These are phyloP conservation scores for Solioccasus polychromus DNA, from an alignment of 768 basidiomycete species.

Conservation along the genomic window DNA sequence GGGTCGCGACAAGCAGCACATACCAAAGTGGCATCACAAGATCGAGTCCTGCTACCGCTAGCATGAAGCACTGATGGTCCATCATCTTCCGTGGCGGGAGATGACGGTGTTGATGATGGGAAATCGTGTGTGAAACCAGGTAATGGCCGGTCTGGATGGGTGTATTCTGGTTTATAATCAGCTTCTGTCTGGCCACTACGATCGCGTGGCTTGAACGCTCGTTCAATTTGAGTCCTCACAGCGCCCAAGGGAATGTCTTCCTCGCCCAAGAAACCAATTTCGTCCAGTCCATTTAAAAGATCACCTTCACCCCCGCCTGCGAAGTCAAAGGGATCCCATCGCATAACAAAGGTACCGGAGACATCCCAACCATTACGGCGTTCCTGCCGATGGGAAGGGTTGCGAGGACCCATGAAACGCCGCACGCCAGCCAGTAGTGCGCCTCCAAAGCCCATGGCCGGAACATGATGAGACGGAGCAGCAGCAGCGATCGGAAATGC, in stretches of 20 bases:
- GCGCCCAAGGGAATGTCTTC: conserved; percentile 4
- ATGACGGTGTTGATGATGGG: conserved; percentile 34
- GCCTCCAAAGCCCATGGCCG: conserved; percentile 64
- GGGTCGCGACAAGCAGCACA: conserved; percentile 69
- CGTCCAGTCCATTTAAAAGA: conserved; percentile 17
- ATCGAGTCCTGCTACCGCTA: conserved; percentile 26
- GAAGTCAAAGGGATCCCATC: conserved; percentile 29
- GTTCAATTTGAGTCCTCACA: conserved; percentile 21
- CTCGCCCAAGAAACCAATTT: conserved; percentile 16
- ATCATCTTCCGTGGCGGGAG: conserved; percentile 41
- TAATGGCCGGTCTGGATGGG: conserved; percentile 54
- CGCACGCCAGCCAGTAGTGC: conserved; percentile 49
- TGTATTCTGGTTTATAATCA: conserved; percentile 58
- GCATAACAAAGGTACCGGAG: conserved; percentile 28
- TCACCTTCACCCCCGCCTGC: conserved; percentile 11
- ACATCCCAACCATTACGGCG: conserved; percentile 22
- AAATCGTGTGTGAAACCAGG: conserved; percentile 74
- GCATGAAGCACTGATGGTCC: conserved; percentile 30
- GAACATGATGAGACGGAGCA: conserved; percentile 53
- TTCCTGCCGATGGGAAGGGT: conserved; percentile 10
- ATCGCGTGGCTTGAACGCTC: conserved; percentile 20
- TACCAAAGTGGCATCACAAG: conserved; percentile 46
- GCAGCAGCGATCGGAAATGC: conserved; percentile 38
- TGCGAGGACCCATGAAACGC: conserved; percentile 21
- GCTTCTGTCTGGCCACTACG: conserved; percentile 22